phyloP scores from a whole-genome alignment of 805 yeast species.

The Candida morakotiae region DNA sequence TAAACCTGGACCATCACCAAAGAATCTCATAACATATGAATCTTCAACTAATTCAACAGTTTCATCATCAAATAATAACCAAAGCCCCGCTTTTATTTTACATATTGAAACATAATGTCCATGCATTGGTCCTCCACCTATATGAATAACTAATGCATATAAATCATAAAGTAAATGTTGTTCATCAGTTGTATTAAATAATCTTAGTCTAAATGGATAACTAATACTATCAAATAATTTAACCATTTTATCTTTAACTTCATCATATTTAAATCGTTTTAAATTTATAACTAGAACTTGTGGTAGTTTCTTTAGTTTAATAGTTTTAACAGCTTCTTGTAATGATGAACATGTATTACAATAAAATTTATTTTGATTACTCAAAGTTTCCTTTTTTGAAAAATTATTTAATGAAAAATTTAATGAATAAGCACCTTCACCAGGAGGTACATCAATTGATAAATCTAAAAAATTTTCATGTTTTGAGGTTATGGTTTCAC shows the following conservation, averaged over 20 bases:
- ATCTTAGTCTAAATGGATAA: slow-evolving; percentile 69
- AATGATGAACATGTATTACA: slow-evolving; percentile 87
- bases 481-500: slow-evolving; percentile 76
- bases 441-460: slow-evolving; percentile 75
- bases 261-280: slow-evolving; percentile 90
- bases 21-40: slow-evolving; percentile 73
- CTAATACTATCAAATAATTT: slow-evolving; percentile 82
- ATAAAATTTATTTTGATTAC: slow-evolving; percentile 85
- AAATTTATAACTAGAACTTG: slow-evolving; percentile 76
- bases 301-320: slow-evolving; percentile 75
- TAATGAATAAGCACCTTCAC: slow-evolving; percentile 54
- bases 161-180: slow-evolving; percentile 58
- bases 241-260: slow-evolving; percentile 71
- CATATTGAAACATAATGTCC: slow-evolving; percentile 92
- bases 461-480: slow-evolving; percentile 86
- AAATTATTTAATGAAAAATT: slow-evolving; percentile 79
- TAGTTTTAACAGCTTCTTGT: slow-evolving; percentile 91
- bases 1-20: slow-evolving; percentile 83
- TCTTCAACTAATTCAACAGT: slow-evolving; percentile 87
- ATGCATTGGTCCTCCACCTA: slow-evolving; percentile 97
- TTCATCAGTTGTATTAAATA: slow-evolving; percentile 63
- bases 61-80: slow-evolving; percentile 95
- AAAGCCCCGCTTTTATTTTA: slow-evolving; percentile 71
- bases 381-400: slow-evolving; percentile 79
- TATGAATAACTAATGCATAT: slow-evolving; percentile 83